Conservation (phyloP, 192 early-diverging fungal genomes). For the Piromyces finnis region DNA sequence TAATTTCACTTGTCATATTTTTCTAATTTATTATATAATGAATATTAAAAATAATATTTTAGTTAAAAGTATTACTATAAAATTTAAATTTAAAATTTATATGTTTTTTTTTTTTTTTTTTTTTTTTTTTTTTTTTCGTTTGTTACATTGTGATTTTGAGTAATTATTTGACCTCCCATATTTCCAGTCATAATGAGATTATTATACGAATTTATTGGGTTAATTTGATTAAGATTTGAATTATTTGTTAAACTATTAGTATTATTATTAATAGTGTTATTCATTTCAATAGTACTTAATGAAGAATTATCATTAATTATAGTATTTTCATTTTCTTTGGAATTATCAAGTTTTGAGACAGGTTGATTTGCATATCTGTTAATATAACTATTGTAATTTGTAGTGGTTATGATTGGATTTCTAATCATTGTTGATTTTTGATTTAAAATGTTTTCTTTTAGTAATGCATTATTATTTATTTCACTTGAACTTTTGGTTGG, state of each 20-base stretch:
- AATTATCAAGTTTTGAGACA: not conserved
- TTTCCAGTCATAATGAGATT: not conserved
- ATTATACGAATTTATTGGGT: not conserved
- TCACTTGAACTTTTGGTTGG: not conserved
- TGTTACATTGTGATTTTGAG: not conserved
- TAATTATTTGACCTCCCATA: not conserved
- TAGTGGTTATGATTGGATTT: not conserved
- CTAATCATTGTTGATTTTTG: not conserved
- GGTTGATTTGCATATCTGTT: not conserved
- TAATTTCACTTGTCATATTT: too few species aligned
- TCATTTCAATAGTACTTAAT: not conserved
- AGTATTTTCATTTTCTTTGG: not conserved
- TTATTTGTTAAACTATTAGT: too few species aligned
- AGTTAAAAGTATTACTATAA: too few species aligned
- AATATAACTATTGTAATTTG: not conserved
- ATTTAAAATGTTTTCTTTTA: not conserved
- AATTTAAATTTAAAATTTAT: too few species aligned
- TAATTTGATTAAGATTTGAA: too few species aligned
- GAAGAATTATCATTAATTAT: not conserved
- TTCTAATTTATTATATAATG: too few species aligned
- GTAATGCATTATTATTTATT: not conserved
- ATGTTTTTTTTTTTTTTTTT: too few species aligned
- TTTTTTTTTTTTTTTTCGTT: too few species aligned
- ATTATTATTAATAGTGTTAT: not conserved
- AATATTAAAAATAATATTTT: too few species aligned